Base-by-base conservation (phyloP, 495 filamentous ascomycete genomes). In the Hypoxylon lienhwacheense region DNA sequence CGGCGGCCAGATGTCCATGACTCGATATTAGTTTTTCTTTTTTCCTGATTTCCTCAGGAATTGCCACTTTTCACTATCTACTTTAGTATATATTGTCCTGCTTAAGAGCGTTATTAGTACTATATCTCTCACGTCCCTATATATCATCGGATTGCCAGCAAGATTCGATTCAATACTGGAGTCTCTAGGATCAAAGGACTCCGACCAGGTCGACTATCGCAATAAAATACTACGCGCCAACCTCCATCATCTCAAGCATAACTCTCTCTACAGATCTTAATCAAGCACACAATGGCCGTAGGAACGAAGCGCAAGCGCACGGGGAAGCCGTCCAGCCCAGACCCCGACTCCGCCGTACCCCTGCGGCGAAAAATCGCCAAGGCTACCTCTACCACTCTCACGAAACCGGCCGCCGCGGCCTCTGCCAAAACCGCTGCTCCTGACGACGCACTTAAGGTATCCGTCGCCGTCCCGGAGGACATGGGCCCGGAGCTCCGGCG, bases 401-500 rank as follows among this genome's bases (percentile, higher is more conserved):
- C n/a, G n/a, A n/a, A n/a, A n/a, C n/a, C n/a, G n/a, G n/a, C n/a
- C n/a, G n/a, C n/a, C n/a, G n/a, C n/a, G n/a, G n/a, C n/a, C n/a
- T n/a, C n/a, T n/a, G 25, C 15, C 12, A 54, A 37, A 12, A 4
- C 54, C 24, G 7, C 16, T 42, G 24, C 28, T 11, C 33, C 37
- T 16, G 24, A 44, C 48, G 3, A 14, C 28, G 5, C n/a, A 21
- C 15, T 26, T 35, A 28, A 61, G 20, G 7, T 48, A 12, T 19
- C 46, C n/a, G 14, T 39, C 10, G 29, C 35, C 26, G 41, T 47
- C 3, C 56, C 57, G 10, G 63, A 63, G 53, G 59, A 59, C 47
- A 69, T 69, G 64, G 44, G 56, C 15, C 42, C 59, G 0, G 66
- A 66, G 17, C 61, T 64, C 8, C 47, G 47, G 40, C 69, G 65